Evolutionary conservation across 352 stramenopile genomes (phyloP), one percentile per base, ranked within the genome.

Genomic region (Pythium graminicola): DNA sequence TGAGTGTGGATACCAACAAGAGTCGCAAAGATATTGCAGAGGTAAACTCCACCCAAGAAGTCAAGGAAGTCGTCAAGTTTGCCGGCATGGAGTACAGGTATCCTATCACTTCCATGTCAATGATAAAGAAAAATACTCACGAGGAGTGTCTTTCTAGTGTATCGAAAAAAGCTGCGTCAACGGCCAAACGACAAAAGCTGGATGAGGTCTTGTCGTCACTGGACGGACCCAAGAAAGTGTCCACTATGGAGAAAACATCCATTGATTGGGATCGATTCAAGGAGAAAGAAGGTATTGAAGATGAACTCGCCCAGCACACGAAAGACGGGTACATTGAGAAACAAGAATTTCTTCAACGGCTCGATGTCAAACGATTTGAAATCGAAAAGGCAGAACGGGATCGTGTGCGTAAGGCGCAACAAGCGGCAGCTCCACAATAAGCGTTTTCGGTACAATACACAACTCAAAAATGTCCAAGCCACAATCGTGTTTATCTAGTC

Each of bases 221-320:
- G 27, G 81, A 94, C 35, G 82, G 76, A 16, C 89, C 89, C 0
- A 88, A 94, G 65, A 97, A 96, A 61, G 72, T 97, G 6, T 96
- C 87, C 9, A 98, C 93, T 6, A 95, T 98, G 51, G 87, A 95
- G 70, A 98, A 98, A 65, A 94, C 93, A 31, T 94, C 76, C 27
- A 65, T 95, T 14, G 95, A 98, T 67, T 98, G 95, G 95, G 90
- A 98, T 66, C 79, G 84, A 20, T 98, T 97, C 74, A 98, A 98
- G 64, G 73, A 93, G 32, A 70, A 91, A 28, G 74, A 95, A 46
- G 85, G 85, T 36, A 84, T 98, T 45, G 83, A 96, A 39, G 92
- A 97, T 44, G 87, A 98, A 53, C 68, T 98, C 13, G 73, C 85
- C 28, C 90, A 97, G 44, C 82, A 93, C 69, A 95, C 82, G 6